Percentiles rank a stretch among this genome's conserved stretches.
These are phyloP conservation scores for Ceratocystis colombiana DNA, from an alignment of 2,329 filamentous ascomycete genomes.

Conservation along the genomic window DNA sequence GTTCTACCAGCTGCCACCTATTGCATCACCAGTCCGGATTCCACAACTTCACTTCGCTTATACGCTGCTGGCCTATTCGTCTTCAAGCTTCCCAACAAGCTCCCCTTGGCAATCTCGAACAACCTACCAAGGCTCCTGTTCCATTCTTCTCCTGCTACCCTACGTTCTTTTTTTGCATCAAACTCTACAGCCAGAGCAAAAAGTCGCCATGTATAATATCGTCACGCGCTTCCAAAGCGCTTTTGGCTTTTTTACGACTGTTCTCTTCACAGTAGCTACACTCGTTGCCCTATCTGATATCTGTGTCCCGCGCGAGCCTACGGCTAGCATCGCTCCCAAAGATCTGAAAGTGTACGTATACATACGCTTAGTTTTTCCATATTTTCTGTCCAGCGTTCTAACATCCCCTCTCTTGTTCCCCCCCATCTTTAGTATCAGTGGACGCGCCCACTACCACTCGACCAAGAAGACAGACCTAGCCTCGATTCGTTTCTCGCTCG, in stretches of 20 bases:
- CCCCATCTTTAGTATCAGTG: slow-evolving; percentile 55
- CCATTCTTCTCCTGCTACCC: not conserved
- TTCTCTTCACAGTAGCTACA: slow-evolving; percentile 69
- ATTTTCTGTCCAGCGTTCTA: not conserved
- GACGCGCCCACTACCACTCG: slow-evolving; percentile 92
- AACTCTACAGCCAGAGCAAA: not conserved
- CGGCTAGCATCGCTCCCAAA: slow-evolving; percentile 49
- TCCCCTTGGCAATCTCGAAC: not conserved
- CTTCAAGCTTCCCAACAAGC: slow-evolving; percentile 5
- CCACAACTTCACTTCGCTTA: slow-evolving; percentile 6
- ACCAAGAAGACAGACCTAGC: slow-evolving; percentile 91
- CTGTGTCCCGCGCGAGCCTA: slow-evolving; percentile 57
- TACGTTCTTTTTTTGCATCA: not conserved
- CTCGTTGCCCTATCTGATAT: slow-evolving; percentile 75
- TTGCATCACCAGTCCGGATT: not conserved
- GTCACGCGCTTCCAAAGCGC: slow-evolving; percentile 79
- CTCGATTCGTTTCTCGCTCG: slow-evolving; percentile 82
- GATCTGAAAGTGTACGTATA: slow-evolving; percentile 72
- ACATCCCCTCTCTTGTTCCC: not conserved
- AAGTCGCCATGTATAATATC: slow-evolving; percentile 69
- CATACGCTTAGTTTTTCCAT: not conserved
- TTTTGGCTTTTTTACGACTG: slow-evolving; percentile 97
- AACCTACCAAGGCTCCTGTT: not conserved
- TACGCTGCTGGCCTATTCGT: not conserved
- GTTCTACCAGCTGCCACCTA: slow-evolving; percentile 20